Base-by-base conservation (phyloP, 805 yeast genomes). In the Ascoidea tarda region DNA sequence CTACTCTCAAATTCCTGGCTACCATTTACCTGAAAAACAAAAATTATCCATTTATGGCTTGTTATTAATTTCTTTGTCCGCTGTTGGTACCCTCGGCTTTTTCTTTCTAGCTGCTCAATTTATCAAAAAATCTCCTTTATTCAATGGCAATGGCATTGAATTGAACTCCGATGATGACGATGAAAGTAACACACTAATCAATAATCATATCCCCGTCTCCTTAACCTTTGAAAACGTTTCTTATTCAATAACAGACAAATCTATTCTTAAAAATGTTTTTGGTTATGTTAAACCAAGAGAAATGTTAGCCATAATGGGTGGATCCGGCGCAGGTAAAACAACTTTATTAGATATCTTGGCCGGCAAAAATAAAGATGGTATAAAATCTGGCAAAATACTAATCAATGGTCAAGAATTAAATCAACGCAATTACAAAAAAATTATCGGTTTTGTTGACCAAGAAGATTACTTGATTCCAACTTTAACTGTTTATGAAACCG, bases 251-350 rank as follows among this genome's bases (percentile, higher is more conserved):
- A 77, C 79, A 8, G 70, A 70, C 0, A 75, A 70, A 31, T 63
- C 63, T 51, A 81, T 93, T 4, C 72, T 93, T 54, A 72, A 76
- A 10, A 71, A 75, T 33, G 74, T 87, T 0, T 80, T 78, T 59
- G 99, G 99, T 6, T 59, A 79, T 12, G 96, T 82, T 2, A 78
- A 79, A 51, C 96, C 97, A 1, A 84, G 96, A 46, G 89, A 89
- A 63, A 84, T 95, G 56, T 66, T 89, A 63, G 98, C 99, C 0
- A 88, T 93, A 47, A 87, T 93, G 96, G 99, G 99, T 48, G 97
- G 97, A 1, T 90, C 97, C 0, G 99, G 99, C 50, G 98, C 99
- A 12, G 99, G 99, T 51, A 93, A 93, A 64, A 91, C 99, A 0
- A 91, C 99, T 0, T 69, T 93, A 47, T 70, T 93, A 51, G 99